Evolutionary conservation across 805 yeast genomes (phyloP), one percentile per base, ranked within the genome.

Genomic region (Brettanomyces custersianus): DNA sequence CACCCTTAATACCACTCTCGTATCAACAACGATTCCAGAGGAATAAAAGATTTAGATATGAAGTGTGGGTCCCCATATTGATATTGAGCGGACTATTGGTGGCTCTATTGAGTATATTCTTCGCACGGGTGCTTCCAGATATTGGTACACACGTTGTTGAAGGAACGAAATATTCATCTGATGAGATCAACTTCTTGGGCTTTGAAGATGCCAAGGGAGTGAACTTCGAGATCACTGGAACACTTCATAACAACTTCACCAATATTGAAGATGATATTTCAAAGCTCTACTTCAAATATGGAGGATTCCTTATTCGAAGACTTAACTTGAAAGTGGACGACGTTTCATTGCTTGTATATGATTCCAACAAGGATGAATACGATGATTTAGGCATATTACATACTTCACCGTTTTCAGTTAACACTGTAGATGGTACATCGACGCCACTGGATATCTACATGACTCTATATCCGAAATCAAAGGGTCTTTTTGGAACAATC

Each of bases 351-450:
- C 36, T 48, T 17, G 55, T 47, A 16, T 35, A 32, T 20, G 60
- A 59, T 29, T 49, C 48, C 20, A n/a, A 22, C 4, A 45, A 38
- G 27, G 41, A 41, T 9, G 54, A 51, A 12, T 29, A 23, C 13
- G 24, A 22, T 15, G 17, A 15, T 9, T 38, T 65, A 28, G 70
- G 70, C 1, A 39, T 39, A 1, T 56, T 58, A 5, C 43, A 48
- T 13, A 48, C 63, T 1, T 50, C 63, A 2, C 58, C 60, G 12
- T 60, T 65, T 36, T 34, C 40, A 11, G 59, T 64, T 7, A 43
- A 44, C 10, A 57, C 60, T n/a, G 48, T 40, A 4, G 52, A 63
- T 35, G 43, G 47, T 2, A 33, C 39, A 4, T 33, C 34, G 3
- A 56, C 62, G 2, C 42, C 41, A 0, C 25, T 65, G 24, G 49